A percentile compares a stretch with the other conserved stretches of the same genome.
Conservation (phyloP, 2,329 filamentous ascomycete genomes). For the Geosmithia flava region DNA sequence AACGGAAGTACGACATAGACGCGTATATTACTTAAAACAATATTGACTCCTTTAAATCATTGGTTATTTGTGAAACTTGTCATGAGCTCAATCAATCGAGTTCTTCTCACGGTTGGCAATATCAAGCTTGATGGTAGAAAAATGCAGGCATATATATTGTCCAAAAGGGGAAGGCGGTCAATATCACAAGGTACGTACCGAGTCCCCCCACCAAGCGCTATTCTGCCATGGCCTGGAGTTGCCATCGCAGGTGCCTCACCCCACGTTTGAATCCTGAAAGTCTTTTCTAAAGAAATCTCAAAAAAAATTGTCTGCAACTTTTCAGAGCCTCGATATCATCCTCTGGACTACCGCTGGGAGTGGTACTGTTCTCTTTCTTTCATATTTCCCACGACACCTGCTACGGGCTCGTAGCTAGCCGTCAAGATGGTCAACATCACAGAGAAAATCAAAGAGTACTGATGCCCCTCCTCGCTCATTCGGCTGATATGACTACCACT, state of each 20-base stretch:
- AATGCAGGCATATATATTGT: neutral
- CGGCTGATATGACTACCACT: neutral
- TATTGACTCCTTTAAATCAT: no score
- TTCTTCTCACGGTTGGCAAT: no score
- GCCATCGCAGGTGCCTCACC: neutral
- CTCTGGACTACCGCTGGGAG: neutral
- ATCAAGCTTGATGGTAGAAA: no score
- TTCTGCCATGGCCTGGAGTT: neutral
- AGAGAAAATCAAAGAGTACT: conserved; percentile 99
- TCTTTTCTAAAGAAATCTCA: neutral
- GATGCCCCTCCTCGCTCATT: conserved; percentile 13
- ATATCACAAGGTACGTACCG: neutral
- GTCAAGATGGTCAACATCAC: conserved; percentile 94
- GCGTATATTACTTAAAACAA: no score
- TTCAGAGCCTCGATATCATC: no score
- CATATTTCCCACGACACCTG: neutral
- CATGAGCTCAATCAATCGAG: no score
- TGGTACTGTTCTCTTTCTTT: neutral
- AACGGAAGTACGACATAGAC: no score
- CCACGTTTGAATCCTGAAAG: neutral
- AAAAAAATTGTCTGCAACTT: neutral
- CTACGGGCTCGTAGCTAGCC: neutral
- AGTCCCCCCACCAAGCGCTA: neutral
- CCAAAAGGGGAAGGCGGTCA: neutral
- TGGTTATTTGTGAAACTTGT: no score